Base-by-base conservation (phyloP, 805 yeast genomes). In the Kodamaea kaohsiungensis region DNA sequence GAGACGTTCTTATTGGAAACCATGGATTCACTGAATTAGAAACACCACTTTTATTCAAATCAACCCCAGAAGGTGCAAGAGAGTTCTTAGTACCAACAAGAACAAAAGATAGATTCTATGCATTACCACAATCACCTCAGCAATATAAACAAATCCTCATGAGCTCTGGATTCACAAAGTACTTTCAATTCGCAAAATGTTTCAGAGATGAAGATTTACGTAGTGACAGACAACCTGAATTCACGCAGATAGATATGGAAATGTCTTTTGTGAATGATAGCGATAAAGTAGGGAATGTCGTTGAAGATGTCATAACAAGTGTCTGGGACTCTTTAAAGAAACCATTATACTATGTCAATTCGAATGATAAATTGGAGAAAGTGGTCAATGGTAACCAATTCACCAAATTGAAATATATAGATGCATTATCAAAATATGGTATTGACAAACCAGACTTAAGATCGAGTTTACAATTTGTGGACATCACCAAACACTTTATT, bases 61-160 rank as follows among this genome's bases (percentile, higher is more conserved):
- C 97, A 1, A 95, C 99, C 0, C 99, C 99, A 0, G 99, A 95
- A 69, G 99, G 99, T 13, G 99, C 99, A 1, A 78, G 96, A 39
- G 99, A 95, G 70, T 95, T 93, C 67, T 70, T 95, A 48, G 98
- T 95, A 0, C 99, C 99, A 0, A 90, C 98, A 0, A 79, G 98
- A 59, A 72, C 80, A 13, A 65, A 72, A 1, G 71, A 76, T 25
- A 64, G 70, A 16, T 88, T 89, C 68, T 95, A 93, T 67, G 98
- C 99, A 0, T 76, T 95, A 27, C 98, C 98, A 0, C 99, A 95
- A 68, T 90, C 97, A 13, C 99, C 99, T 0, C 99, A 95, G 67
- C 99, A 95, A 66, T 95, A 93, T 66, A 95, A 95, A 66, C 99
- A 95, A 70, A 75, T 95, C 42, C 74, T 95, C 35, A 95, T 95